A percentile compares a stretch with the other conserved stretches of the same genome.
These are phyloP conservation scores for Leucoagaricus sp. DNA, from an alignment of 1,284 basidiomycete species.

Conservation along the genomic window DNA sequence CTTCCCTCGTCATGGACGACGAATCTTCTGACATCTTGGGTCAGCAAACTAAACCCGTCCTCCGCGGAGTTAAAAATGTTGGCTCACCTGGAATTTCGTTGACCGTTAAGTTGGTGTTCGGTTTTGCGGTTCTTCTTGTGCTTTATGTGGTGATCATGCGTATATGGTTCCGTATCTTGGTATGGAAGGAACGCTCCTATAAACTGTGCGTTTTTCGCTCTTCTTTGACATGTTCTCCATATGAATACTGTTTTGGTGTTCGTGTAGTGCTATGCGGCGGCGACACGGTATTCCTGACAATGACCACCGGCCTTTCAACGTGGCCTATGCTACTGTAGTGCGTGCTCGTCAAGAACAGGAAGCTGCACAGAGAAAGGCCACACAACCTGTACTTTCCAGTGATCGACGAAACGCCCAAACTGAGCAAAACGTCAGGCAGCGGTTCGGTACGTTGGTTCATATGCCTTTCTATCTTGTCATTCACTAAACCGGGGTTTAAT, in stretches of 20 bases:
- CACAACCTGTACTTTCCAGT: slow-evolving; percentile 22
- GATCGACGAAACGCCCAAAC: slow-evolving; percentile 32
- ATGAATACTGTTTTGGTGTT: slow-evolving; percentile 17
- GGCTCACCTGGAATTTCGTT: slow-evolving; percentile 19
- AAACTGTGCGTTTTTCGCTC: slow-evolving; percentile 50
- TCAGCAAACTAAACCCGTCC: slow-evolving; percentile 44
- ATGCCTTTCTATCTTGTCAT: slow-evolving; percentile 9
- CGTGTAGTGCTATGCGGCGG: slow-evolving; percentile 45
- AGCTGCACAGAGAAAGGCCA: slow-evolving; percentile 28
- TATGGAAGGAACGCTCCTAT: slow-evolving; percentile 58
- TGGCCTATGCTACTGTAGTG: slow-evolving; percentile 74
- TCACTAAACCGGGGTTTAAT: background rate
- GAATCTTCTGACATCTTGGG: slow-evolving; percentile 70
- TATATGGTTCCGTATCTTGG: slow-evolving; percentile 43
- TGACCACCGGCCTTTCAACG: slow-evolving; percentile 78
- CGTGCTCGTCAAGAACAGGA: slow-evolving; percentile 47
- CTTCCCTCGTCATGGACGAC: slow-evolving; percentile 48
- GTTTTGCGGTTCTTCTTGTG: slow-evolving; percentile 27
- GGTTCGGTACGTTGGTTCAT: slow-evolving; percentile 32
- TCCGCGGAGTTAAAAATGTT: slow-evolving; percentile 34
- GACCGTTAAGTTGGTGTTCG: slow-evolving; percentile 25
- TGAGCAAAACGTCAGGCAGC: slow-evolving; percentile 39
- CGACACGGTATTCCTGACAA: slow-evolving; percentile 79
- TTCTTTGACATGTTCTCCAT: background rate
- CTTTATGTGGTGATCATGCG: slow-evolving; percentile 40